A percentile compares a stretch with the other conserved stretches of the same genome.
Conservation (phyloP, 2,329 filamentous ascomycete species). For the Paecilomyces variotii region DNA sequence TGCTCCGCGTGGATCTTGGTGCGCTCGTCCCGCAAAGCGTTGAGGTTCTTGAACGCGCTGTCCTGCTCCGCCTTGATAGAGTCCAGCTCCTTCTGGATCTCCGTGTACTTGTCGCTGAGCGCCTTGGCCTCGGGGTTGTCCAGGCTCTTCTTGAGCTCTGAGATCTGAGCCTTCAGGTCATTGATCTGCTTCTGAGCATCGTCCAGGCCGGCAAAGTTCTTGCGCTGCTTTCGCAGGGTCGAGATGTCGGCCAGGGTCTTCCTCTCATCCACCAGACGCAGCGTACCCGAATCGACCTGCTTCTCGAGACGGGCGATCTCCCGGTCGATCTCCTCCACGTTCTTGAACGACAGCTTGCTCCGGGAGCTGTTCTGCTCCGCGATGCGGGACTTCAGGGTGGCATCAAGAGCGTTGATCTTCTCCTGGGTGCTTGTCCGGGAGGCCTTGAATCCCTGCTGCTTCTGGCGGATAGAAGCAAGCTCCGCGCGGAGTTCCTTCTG, state of each 20-base stretch:
- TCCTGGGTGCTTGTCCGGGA: constrained; percentile 71
- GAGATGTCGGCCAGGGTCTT: constrained; percentile 82
- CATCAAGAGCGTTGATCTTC: constrained; percentile 86
- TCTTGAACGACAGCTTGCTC: constrained; percentile 77
- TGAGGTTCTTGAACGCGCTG: constrained; percentile 79
- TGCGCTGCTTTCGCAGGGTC: constrained; percentile 76
- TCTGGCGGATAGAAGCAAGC: constrained; percentile 72
- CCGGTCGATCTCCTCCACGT: constrained; percentile 74
- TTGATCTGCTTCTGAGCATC: constrained; percentile 83
- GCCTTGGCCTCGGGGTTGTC: constrained; percentile 89
- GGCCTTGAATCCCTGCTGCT: constrained; percentile 82
- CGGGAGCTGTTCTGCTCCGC: constrained; percentile 80
- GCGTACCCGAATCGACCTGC: constrained; percentile 77
- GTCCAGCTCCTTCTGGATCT: constrained; percentile 82
- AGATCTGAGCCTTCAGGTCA: constrained; percentile 76
- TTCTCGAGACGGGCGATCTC: constrained; percentile 74
- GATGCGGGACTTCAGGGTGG: constrained; percentile 77
- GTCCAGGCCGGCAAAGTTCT: constrained; percentile 81
- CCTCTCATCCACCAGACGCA: constrained; percentile 97
- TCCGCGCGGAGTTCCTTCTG: constrained; percentile 78
- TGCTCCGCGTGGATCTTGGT: constrained; percentile 76
- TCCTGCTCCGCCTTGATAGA: constrained; percentile 88
- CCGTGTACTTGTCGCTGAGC: constrained; percentile 75
- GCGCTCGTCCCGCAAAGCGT: constrained; percentile 74
- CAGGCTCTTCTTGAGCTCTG: constrained; percentile 77